Evolutionary conservation across 139 green algal genomes (phyloP), one percentile per base, ranked within the genome.

Genomic region (Micractinium sp.): DNA sequence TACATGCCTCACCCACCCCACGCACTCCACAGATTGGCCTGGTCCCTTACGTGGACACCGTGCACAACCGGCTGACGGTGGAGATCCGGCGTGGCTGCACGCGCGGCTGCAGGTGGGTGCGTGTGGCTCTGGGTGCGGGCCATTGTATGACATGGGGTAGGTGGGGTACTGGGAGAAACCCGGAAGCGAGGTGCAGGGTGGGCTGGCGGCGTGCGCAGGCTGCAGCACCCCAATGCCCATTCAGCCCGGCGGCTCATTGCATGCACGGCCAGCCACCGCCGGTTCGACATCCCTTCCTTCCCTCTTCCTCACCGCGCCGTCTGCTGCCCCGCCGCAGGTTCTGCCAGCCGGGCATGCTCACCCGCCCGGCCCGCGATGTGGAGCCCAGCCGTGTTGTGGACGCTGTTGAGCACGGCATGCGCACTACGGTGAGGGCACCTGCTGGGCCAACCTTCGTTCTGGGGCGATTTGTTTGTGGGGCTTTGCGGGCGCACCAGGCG

Each of bases 321-420:
- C n/a, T 9, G 47, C 47, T 56, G 47, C 47, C 47, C 47, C 47
- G 7, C 9, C 47, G 81, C 82, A 93, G 95, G 33, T 97, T 97
- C 92, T 97, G 95, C 92, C 95, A 97, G 91, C 95, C 95, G 16
- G 95, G 95, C 69, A 97, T 97, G 95, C 92, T 97, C 35, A 97
- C 95, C 3, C 92, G 95, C 13, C 95, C 95, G 1, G 95, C 95
- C 0, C 92, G 95, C 2, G 95, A 97, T 67, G 95, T 97, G 79
- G 92, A 96, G 35, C 95, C 95, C 5, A 90, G 94, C 67, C 36
- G 35, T 35, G 95, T 97, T 31, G 92, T 97, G 47, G 90, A 96
- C 38, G 95, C 95, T 39, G 95, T 97, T 53, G 93, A 95, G 90
- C 85, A 96, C 39, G 95, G 95, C 74, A 95, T 97, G 92, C 84